Evolutionary conservation across 495 filamentous ascomycete species (phyloP).

Genomic region (Aspergillus panamensis): DNA sequence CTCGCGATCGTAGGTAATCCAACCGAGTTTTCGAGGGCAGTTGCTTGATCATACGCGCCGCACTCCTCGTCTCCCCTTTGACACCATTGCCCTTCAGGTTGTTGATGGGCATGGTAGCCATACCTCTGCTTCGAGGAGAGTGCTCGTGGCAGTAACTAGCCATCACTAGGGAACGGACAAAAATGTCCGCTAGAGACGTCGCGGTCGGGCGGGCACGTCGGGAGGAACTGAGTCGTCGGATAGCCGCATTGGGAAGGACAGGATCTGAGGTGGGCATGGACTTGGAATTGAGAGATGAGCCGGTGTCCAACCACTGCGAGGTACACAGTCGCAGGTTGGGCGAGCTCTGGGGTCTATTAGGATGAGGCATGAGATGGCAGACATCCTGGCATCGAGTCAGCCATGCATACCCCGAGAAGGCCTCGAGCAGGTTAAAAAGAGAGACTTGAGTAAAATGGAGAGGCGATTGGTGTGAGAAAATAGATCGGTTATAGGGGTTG

Average conservation of each 20-base stretch:
- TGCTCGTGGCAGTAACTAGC: constrained; percentile 62
- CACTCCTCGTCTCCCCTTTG: constrained; percentile 20
- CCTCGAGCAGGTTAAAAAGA: constrained; percentile 22
- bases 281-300: constrained; percentile 27
- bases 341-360: constrained; percentile 51
- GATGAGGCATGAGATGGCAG: constrained; percentile 60
- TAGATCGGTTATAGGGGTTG: background rate
- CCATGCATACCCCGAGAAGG: constrained; percentile 37
- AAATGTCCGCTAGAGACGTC: constrained; percentile 48
- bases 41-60: constrained; percentile 12
- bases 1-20: constrained; percentile 21
- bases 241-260: constrained; percentile 29
- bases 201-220: constrained; percentile 41
- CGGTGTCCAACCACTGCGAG: constrained; percentile 44
- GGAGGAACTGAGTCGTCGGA: constrained; percentile 34
- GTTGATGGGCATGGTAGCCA: constrained; percentile 28
- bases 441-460: background rate
- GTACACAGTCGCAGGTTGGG: constrained; percentile 48
- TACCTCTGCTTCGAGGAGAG: constrained; percentile 33
- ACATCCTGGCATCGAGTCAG: constrained; percentile 56
- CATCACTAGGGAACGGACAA: constrained; percentile 62
- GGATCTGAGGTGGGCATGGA: constrained; percentile 35
- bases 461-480: background rate
- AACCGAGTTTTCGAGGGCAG: constrained; percentile 20
- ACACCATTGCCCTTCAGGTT: constrained; percentile 14